phyloP scores from a whole-genome alignment of 306 rosid species.

The Cucumis hystrix region DNA sequence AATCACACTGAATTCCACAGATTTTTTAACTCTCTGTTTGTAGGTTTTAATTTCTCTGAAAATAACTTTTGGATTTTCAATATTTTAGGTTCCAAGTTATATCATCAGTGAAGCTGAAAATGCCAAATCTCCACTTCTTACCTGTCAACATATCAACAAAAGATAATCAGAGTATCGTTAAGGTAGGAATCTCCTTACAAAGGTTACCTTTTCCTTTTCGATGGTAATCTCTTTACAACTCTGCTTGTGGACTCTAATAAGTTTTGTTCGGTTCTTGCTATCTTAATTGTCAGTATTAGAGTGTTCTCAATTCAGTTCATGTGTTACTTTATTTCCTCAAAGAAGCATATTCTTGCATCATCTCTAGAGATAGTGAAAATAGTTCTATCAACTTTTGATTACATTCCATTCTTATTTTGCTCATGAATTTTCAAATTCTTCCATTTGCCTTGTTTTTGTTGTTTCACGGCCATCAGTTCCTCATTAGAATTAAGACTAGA shows the following conservation, averaged over 20 bases:
- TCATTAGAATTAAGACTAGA: not conserved
- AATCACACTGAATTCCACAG: not conserved
- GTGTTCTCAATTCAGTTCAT: not conserved
- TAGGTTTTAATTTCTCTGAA: not conserved
- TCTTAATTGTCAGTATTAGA: not conserved
- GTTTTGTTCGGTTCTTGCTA: not conserved
- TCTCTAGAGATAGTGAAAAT: not conserved
- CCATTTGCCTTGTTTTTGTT: not conserved
- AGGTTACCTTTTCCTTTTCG: not conserved
- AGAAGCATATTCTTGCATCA: not conserved
- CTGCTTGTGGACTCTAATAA: not conserved
- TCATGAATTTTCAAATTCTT: not conserved
- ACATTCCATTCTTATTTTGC: not conserved
- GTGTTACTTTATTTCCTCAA: not conserved
- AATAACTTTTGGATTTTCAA: slow-evolving; percentile 7
- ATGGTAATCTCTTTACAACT: not conserved
- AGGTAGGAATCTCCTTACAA: slow-evolving; percentile 37
- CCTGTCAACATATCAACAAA: slow-evolving; percentile 71
- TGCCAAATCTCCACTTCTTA: slow-evolving; percentile 94
- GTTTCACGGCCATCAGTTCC: not conserved
- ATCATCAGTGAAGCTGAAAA: slow-evolving; percentile 51
- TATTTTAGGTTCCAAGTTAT: slow-evolving; percentile 64
- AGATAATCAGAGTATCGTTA: slow-evolving; percentile 46
- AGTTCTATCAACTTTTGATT: not conserved
- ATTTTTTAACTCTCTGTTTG: not conserved